Conservation (phyloP, 306 rosid species). For the Cyclanthera cordifolia region DNA sequence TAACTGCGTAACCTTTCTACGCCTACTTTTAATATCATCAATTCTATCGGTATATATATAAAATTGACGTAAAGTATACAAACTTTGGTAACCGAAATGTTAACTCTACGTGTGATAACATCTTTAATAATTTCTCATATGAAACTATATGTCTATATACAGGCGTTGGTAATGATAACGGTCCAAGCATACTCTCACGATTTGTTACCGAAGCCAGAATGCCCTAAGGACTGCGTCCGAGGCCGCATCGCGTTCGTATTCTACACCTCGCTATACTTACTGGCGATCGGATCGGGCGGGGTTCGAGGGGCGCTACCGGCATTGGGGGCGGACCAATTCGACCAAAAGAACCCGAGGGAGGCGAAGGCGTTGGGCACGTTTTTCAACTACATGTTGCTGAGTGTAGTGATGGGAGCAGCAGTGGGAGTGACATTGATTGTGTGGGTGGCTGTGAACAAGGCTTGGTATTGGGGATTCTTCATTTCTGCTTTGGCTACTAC, state of each 20-base stretch:
- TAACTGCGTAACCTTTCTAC: no score
- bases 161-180: constrained; percentile 1
- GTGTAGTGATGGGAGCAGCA: constrained; percentile 49
- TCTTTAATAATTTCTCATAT: no score
- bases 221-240: constrained; percentile 36
- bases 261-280: constrained; percentile 38
- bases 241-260: constrained; percentile 41
- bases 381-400: constrained; percentile 54
- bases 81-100: no score
- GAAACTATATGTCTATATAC: no score
- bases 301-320: constrained; percentile 65
- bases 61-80: no score
- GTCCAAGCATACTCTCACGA: constrained; percentile 24
- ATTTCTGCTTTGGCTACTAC: constrained; percentile 36
- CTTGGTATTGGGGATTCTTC: constrained; percentile 66
- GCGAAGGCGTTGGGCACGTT: constrained; percentile 53
- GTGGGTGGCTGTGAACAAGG: constrained; percentile 38
- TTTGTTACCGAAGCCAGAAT: constrained; percentile 38
- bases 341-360: constrained; percentile 40
- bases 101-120: no score
- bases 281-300: constrained; percentile 66
- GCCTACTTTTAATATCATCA: no score
- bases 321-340: constrained; percentile 73
- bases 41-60: no score
- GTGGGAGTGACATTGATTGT: constrained; percentile 58